phyloP scores from a whole-genome alignment of 306 rosid species.

The Cucurbita pepo region DNA sequence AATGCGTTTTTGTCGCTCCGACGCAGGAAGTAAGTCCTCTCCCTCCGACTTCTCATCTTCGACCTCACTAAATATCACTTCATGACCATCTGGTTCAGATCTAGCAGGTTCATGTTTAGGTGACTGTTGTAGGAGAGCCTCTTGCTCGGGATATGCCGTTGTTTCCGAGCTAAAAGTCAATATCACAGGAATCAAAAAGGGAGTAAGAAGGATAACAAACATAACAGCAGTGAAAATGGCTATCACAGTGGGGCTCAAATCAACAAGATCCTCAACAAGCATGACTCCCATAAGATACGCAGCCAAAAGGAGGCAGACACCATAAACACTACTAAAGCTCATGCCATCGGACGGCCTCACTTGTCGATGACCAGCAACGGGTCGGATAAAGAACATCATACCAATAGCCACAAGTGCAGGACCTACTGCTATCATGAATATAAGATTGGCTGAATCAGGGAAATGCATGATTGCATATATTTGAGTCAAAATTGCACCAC shows the following conservation, averaged over 20 bases:
- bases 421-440: slow-evolving; percentile 84
- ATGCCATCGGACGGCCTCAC: slow-evolving; percentile 38
- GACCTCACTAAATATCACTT: slow-evolving; percentile 38
- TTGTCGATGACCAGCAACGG: slow-evolving; percentile 83
- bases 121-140: slow-evolving; percentile 32
- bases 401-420: slow-evolving; percentile 59
- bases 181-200: slow-evolving; percentile 51
- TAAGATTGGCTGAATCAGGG: slow-evolving; percentile 59
- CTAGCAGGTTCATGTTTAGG: slow-evolving; percentile 25
- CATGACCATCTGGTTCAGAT: slow-evolving; percentile 25
- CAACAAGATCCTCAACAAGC: slow-evolving; percentile 59
- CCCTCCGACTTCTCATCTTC: slow-evolving; percentile 35
- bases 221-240: slow-evolving; percentile 33
- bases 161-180: slow-evolving; percentile 16
- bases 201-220: slow-evolving; percentile 37
- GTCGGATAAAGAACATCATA: slow-evolving; percentile 64
- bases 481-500: slow-evolving; percentile 94
- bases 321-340: slow-evolving; percentile 49
- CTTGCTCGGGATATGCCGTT: slow-evolving; percentile 40
- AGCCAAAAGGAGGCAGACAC: slow-evolving; percentile 71
- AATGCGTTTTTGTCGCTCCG: slow-evolving; percentile 42
- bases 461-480: slow-evolving; percentile 51
- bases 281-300: slow-evolving; percentile 85
- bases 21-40: slow-evolving; percentile 30
- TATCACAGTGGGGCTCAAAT: slow-evolving; percentile 32